Conservation (phyloP, 169 alveolate species). For the Theileria sp. region DNA sequence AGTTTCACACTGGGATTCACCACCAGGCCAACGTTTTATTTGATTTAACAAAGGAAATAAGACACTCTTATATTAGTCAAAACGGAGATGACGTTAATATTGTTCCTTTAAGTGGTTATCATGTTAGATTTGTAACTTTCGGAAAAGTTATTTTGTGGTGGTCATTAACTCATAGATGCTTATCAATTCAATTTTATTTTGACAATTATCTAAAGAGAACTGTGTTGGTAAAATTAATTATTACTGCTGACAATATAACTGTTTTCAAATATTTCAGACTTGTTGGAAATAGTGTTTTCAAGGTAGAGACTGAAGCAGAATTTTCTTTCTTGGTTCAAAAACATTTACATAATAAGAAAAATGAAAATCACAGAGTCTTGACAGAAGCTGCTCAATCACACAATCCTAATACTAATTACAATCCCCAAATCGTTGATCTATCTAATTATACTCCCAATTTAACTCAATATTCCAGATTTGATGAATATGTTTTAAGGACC, state of each 20-base stretch:
- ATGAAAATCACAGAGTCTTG: not conserved
- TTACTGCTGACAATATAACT: not conserved
- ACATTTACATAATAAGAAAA: not conserved
- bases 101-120: slow-evolving; percentile 4
- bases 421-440: not conserved
- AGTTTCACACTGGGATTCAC: not conserved
- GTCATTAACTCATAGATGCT: not conserved
- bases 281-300: not conserved
- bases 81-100: not conserved
- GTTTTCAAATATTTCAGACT: not conserved
- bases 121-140: not conserved
- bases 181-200: not conserved
- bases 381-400: not conserved
- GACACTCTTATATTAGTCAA: not conserved
- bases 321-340: not conserved
- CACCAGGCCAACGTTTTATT: not conserved
- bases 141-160: not conserved
- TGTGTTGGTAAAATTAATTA: not conserved
- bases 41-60: not conserved
- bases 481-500: not conserved
- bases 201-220: not conserved
- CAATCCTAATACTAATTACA: not conserved
- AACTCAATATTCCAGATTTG: not conserved
- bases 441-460: not conserved
- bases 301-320: not conserved